Evolutionary conservation across 2,329 filamentous ascomycete genomes (phyloP).

Genomic region (Aspergillus novoparasiticus): DNA sequence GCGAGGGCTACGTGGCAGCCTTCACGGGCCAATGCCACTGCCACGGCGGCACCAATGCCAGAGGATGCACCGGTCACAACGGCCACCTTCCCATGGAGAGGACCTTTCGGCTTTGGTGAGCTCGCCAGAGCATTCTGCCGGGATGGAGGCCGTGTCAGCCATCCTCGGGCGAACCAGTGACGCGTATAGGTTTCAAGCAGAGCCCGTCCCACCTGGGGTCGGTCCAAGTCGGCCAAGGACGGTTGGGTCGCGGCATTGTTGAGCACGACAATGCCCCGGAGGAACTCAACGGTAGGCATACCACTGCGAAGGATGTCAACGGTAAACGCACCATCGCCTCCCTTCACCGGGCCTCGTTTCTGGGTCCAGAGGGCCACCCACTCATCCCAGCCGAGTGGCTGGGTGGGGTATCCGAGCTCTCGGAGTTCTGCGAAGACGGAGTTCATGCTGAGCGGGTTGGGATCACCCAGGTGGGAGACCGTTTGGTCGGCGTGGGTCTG

Average conservation of each 20-base stretch:
- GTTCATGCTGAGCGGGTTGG: constrained; percentile 67
- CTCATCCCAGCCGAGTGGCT: constrained; percentile 68
- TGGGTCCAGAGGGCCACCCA: constrained; percentile 76
- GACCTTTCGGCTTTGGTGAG: constrained; percentile 53
- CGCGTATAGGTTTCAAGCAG: constrained; percentile 78
- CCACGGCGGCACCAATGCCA: constrained; percentile 76
- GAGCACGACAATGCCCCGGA: constrained; percentile 71
- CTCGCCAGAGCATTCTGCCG: constrained; percentile 51
- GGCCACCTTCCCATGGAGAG: constrained; percentile 69
- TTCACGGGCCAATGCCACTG: constrained; percentile 67
- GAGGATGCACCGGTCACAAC: constrained; percentile 80
- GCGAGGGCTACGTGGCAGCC: constrained; percentile 73
- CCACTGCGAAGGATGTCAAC: constrained; percentile 78
- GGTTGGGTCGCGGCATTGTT: constrained; percentile 70
- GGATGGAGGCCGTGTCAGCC: constrained; percentile 67
- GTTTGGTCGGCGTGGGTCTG: constrained; percentile 63
- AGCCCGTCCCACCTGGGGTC: constrained; percentile 68
- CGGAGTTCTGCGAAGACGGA: constrained; percentile 66
- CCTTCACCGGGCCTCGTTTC: constrained; percentile 65
- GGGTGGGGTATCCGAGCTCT: constrained; percentile 70
- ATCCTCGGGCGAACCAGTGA: constrained; percentile 78
- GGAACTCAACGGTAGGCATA: constrained; percentile 74
- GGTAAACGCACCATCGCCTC: constrained; percentile 72
- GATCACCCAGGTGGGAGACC: constrained; percentile 75
- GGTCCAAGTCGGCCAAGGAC: constrained; percentile 58